Base-by-base conservation (phyloP, 768 basidiomycete genomes). In the Filobasidium wieringae region DNA sequence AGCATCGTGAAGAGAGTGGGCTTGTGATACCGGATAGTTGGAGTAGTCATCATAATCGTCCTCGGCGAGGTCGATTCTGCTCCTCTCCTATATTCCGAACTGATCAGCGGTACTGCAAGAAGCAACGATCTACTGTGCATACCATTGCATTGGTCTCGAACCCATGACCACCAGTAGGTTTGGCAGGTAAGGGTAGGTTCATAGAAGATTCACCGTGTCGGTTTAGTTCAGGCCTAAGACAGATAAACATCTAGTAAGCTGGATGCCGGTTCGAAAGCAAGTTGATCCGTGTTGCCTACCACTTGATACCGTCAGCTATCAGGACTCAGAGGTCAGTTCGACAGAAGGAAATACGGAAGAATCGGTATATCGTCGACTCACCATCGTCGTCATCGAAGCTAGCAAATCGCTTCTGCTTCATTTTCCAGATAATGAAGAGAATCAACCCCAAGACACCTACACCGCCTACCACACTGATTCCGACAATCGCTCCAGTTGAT, bases 91-190 rank as follows among this genome's bases (percentile, higher is more conserved):
- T 1, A 7, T n/a, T n/a, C 8, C 4, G 26, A 36, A 34, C 32
- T 15, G 51, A 19, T 7, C n/a, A 30, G 32, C n/a, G 17, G 41
- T 27, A 22, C 24, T 17, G 6, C 19, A 19, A 22, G 5, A 19
- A 27, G 51, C 7, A 45, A 34, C 17, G 27, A 14, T 27, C 8
- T 37, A 8, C 6, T 36, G 15, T 9, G 3, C 17, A 43, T 6
- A 41, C n/a, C 36, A 4, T n/a, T 9, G 29, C 63, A 51, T 64
- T 68, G 12, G 72, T 73, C 57, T 71, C 70, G 51, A 73, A 64
- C 2, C 72, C 72, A 49, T 73, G 70, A 50, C 71, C 61, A 17
- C 72, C 72, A 7, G 72, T 73, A 29, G 64, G 59, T 41, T 68
- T 55, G 6, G 70, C 72, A 4, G 72, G 72, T 6, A 73, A 57